phyloP scores from a whole-genome alignment of 1,139 yeast genomes.

The Sugiyamaella grinbergsii region DNA sequence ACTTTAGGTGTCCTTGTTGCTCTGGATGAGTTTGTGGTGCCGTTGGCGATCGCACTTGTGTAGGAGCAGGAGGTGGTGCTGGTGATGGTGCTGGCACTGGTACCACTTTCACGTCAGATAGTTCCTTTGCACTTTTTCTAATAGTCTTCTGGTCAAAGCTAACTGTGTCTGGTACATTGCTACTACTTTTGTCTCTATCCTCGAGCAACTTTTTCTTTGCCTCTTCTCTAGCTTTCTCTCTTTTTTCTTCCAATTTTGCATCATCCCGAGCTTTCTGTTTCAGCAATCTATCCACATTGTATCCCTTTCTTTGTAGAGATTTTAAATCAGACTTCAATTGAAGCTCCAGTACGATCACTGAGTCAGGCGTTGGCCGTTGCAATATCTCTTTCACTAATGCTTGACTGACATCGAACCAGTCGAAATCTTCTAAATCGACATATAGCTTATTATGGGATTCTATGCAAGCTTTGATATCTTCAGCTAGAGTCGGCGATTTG shows the following conservation, averaged over 20 bases:
- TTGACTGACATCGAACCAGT: constrained; percentile 46
- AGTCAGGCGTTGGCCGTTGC: constrained; percentile 43
- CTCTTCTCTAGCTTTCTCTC: constrained; percentile 15
- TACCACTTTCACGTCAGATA: no score
- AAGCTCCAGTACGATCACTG: constrained; percentile 45
- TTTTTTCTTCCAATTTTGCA: constrained; percentile 22
- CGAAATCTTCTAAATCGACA: constrained; percentile 32
- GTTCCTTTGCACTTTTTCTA: no score
- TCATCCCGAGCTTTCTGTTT: constrained; percentile 29
- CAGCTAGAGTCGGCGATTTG: constrained; percentile 18
- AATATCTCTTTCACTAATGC: constrained; percentile 40
- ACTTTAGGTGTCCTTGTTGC: neutral
- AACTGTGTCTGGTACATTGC: no score
- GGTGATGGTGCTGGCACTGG: constrained; percentile 7
- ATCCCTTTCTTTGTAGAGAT: constrained; percentile 44
- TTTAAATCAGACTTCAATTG: constrained; percentile 40
- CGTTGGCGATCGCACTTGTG: neutral
- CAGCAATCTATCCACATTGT: constrained; percentile 43
- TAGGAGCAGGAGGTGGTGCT: neutral
- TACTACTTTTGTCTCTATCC: constrained; percentile 15
- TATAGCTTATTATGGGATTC: constrained; percentile 27
- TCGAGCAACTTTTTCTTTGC: constrained; percentile 21
- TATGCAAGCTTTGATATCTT: constrained; percentile 32
- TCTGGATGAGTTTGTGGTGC: neutral
- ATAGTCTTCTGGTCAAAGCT: no score